Conservation (phyloP, 148 eudicot genomes). For the Persicaria tinctoria region DNA sequence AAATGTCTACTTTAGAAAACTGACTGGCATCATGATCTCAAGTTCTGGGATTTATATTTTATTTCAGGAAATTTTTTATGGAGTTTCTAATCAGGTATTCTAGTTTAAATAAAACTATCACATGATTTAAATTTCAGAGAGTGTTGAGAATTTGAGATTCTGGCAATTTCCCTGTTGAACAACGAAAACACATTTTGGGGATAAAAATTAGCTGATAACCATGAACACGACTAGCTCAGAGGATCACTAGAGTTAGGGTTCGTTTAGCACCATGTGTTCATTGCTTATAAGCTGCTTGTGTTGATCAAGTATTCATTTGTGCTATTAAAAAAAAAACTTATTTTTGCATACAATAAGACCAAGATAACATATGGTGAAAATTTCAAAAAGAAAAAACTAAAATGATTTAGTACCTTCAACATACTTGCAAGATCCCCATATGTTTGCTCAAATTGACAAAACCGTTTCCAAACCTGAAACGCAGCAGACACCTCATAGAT, state of each 20-base stretch:
- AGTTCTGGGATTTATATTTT: not conserved
- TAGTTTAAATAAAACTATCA: not conserved
- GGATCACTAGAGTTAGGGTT: too few relatives aligned
- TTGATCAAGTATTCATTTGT: too few relatives aligned
- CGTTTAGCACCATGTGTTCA: too few relatives aligned
- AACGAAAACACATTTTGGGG: not conserved
- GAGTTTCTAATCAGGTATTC: not conserved
- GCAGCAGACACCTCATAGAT: not conserved
- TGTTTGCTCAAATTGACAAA: conserved; percentile 86
- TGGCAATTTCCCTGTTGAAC: not conserved
- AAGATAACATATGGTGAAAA: not conserved
- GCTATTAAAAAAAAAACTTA: too few relatives aligned
- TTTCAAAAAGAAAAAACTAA: not conserved
- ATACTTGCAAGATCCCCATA: conserved; percentile 99
- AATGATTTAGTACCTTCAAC: conserved; percentile 60
- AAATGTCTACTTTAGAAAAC: not conserved
- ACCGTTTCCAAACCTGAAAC: conserved; percentile 83
- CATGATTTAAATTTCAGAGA: not conserved
- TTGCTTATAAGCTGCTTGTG: too few relatives aligned
- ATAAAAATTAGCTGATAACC: too few relatives aligned
- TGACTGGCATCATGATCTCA: not conserved
- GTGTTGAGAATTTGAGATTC: not conserved
- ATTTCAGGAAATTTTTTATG: not conserved
- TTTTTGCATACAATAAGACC: not conserved
- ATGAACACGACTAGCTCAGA: too few relatives aligned